Percentiles rank a stretch among this genome's conserved stretches.
phyloP scores from a whole-genome alignment of 768 basidiomycete species.

The Sistotremastrum niveocremeum region DNA sequence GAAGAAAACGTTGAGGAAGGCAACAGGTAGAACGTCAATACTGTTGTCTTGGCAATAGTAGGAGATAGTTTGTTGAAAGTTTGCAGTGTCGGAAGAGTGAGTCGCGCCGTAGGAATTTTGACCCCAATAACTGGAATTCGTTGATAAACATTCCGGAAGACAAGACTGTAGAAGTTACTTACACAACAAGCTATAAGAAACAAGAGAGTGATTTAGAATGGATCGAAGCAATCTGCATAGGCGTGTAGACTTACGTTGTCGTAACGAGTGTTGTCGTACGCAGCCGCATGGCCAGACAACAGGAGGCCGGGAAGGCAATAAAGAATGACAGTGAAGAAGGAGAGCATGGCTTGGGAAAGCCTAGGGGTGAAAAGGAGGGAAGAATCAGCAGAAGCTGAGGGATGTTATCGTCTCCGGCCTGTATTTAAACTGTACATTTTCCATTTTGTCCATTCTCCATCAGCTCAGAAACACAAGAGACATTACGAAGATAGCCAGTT shows the following conservation, averaged over 20 bases:
- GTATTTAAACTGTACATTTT: too few species aligned
- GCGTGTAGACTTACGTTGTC: conserved; percentile 39
- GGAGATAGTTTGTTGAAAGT: conserved; percentile 47
- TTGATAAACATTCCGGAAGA: too few species aligned
- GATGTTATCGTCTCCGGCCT: too few species aligned
- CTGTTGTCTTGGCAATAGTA: conserved; percentile 57
- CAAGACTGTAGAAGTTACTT: conserved; percentile 9
- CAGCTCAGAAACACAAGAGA: too few species aligned
- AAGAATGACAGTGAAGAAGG: too few species aligned
- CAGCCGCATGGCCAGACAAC: conserved; percentile 10
- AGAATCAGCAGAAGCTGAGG: too few species aligned
- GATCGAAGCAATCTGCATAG: background rate
- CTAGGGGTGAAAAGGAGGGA: background rate
- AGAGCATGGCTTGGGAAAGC: too few species aligned
- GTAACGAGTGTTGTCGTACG: conserved; percentile 43
- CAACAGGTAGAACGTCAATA: conserved; percentile 55
- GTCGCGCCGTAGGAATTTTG: conserved; percentile 62
- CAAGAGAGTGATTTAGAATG: background rate
- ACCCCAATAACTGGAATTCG: conserved; percentile 46
- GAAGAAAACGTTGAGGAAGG: conserved; percentile 58
- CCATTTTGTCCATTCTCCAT: too few species aligned
- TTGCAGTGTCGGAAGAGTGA: conserved; percentile 29
- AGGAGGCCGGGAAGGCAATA: background rate
- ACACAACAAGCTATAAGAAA: conserved; percentile 39
- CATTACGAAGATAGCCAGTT: background rate